A percentile compares a stretch with the other conserved stretches of the same genome.
Evolutionary conservation across 2,329 filamentous ascomycete genomes (phyloP).

Genomic region (Fusarium mangiferae): DNA sequence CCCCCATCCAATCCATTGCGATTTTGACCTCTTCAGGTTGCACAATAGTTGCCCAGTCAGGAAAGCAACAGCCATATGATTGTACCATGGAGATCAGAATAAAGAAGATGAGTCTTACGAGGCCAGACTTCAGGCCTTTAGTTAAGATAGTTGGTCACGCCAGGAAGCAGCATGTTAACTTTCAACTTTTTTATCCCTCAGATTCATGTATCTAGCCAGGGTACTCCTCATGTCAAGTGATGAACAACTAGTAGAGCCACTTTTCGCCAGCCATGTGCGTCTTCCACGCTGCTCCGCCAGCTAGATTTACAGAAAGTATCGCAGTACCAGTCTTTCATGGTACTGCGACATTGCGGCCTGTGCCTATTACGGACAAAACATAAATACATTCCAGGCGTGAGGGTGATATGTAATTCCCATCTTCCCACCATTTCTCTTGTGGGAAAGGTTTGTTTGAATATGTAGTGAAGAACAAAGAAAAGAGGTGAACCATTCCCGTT

Average conservation of each 20-base stretch:
- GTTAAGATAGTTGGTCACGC: background rate
- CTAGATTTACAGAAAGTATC: constrained; percentile 44
- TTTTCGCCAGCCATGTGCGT: constrained; percentile 30
- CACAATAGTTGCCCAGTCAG: constrained; percentile 35
- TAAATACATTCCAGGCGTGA: constrained; percentile 33
- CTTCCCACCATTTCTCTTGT: constrained; percentile 22
- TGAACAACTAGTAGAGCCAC: constrained; percentile 41
- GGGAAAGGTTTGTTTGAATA: constrained; percentile 35
- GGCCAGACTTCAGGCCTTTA: background rate
- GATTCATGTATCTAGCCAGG: constrained; percentile 43
- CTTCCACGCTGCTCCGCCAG: constrained; percentile 27
- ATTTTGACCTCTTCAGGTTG: constrained; percentile 23
- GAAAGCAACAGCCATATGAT: constrained; percentile 16
- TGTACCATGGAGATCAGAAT: constrained; percentile 20
- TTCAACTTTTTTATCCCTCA: constrained; percentile 46
- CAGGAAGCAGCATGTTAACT: constrained; percentile 31
- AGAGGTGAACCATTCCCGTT: constrained; percentile 27
- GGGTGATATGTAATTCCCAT: constrained; percentile 39
- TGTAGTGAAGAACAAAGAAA: constrained; percentile 41
- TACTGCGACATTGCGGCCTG: constrained; percentile 38
- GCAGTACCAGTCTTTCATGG: constrained; percentile 39
- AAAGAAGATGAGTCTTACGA: background rate
- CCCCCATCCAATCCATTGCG: constrained; percentile 11
- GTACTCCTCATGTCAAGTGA: constrained; percentile 25
- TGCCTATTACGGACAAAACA: constrained; percentile 24